Evolutionary conservation across 2,329 filamentous ascomycete species (phyloP).

Genomic region (Epichloe sylvatica): DNA sequence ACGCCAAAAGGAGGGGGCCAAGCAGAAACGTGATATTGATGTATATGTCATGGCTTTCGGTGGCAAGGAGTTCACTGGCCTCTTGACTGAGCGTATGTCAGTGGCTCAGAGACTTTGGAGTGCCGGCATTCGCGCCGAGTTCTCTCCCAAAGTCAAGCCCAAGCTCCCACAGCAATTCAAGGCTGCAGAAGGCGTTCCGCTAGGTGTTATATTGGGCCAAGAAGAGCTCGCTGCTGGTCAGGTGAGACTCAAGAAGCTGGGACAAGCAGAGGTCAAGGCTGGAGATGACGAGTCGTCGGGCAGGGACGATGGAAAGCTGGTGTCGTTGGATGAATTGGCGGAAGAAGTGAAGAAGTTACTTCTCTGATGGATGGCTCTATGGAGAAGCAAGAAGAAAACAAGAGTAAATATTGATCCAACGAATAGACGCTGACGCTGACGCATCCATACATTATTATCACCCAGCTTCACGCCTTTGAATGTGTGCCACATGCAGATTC

Average conservation of each 20-base stretch:
- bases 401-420: neutral
- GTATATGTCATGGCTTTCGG: conserved; percentile 94
- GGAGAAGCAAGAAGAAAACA: neutral
- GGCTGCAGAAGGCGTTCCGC: conserved; percentile 73
- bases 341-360: conserved; percentile 40
- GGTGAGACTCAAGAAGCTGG: conserved; percentile 69
- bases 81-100: conserved; percentile 72
- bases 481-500: too few relatives aligned
- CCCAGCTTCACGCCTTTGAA: neutral
- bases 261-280: conserved; percentile 59
- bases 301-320: conserved; percentile 64
- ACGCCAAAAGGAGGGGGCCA: conserved; percentile 49
- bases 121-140: conserved; percentile 72
- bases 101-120: conserved; percentile 69
- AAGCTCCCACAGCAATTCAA: conserved; percentile 86
- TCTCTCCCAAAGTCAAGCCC: conserved; percentile 78
- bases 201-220: conserved; percentile 80
- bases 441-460: neutral
- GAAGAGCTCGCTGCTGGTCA: conserved; percentile 75
- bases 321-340: conserved; percentile 50
- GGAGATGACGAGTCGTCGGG: conserved; percentile 70
- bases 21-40: conserved; percentile 51
- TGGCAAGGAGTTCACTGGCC: conserved; percentile 67
- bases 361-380: conserved; percentile 1
- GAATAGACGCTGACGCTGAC: neutral